Evolutionary conservation across 768 basidiomycete species (phyloP).

Genomic region (Podaxis sp.): DNA sequence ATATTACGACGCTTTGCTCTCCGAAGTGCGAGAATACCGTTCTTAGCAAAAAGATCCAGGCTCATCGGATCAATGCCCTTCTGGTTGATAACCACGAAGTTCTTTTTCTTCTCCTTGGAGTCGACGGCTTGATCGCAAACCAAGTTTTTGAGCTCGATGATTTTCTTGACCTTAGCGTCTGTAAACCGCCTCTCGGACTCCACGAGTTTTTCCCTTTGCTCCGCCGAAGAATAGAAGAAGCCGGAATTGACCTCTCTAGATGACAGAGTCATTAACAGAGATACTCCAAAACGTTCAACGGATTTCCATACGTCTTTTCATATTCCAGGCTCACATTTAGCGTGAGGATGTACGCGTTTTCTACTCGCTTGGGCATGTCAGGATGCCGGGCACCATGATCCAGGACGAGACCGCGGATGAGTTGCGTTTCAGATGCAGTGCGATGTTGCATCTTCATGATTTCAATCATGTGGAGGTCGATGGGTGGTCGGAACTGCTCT

Average conservation of each 20-base stretch:
- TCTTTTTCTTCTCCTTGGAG: conserved; percentile 76
- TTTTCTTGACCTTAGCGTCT: conserved; percentile 92
- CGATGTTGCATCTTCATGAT: conserved; percentile 99
- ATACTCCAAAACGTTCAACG: conserved; percentile 15
- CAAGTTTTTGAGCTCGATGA: conserved; percentile 92
- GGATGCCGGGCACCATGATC: conserved; percentile 98
- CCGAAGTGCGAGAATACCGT: conserved; percentile 91
- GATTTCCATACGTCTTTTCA: conserved; percentile 88
- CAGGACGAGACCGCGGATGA: conserved; percentile 92
- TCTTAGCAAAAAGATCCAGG: conserved; percentile 93
- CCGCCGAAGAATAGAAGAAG: conserved; percentile 98
- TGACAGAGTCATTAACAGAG: conserved; percentile 20
- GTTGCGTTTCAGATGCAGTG: conserved; percentile 94
- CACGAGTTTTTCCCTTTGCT: conserved; percentile 97
- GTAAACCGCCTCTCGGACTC: conserved; percentile 95
- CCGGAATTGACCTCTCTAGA: conserved; percentile 97
- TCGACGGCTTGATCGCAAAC: conserved; percentile 94
- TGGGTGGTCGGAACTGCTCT: conserved; percentile 81
- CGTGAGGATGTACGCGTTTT: conserved; percentile 93
- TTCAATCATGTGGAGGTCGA: conserved; percentile 99
- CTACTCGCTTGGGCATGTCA: conserved; percentile 98
- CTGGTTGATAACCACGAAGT: conserved; percentile 96
- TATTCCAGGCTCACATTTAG: conserved; percentile 98
- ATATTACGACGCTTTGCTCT: conserved; percentile 98
- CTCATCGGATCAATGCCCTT: conserved; percentile 99